Conservation (phyloP, 78 protist species). For the Dictyostelium firmibasis region DNA sequence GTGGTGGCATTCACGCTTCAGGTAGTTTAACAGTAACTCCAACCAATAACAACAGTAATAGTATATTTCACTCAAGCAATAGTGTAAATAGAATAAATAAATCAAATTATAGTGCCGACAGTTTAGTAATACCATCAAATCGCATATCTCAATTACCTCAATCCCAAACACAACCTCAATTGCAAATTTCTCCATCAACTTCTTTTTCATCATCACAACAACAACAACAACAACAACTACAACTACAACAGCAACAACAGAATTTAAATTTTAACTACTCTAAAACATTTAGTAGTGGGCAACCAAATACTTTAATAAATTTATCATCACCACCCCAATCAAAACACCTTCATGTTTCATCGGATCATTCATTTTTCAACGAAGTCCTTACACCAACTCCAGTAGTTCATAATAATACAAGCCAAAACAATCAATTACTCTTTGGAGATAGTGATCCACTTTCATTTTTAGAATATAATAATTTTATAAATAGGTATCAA, state of each 20-base stretch:
- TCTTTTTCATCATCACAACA: background rate
- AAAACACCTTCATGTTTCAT: slow-evolving; percentile 12
- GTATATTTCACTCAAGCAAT: background rate
- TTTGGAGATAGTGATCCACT: slow-evolving; percentile 53
- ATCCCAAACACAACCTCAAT: background rate
- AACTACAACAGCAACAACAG: background rate
- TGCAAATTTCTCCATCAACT: background rate
- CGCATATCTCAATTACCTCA: background rate
- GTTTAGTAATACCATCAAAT: slow-evolving; percentile 7
- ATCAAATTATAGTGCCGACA: slow-evolving; percentile 59
- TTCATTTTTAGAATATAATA: slow-evolving; percentile 41
- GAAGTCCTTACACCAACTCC: slow-evolving; percentile 71
- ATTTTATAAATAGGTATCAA: background rate
- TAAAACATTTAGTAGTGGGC: background rate
- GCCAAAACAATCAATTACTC: background rate
- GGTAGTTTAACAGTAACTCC: background rate
- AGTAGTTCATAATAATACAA: slow-evolving; percentile 45
- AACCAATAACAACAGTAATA: background rate
- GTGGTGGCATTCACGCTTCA: background rate
- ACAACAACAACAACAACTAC: background rate
- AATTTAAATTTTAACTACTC: background rate
- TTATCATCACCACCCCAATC: slow-evolving; percentile 52
- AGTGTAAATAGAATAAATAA: slow-evolving; percentile 6
- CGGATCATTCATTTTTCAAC: slow-evolving; percentile 7
- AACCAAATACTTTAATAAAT: slow-evolving; percentile 24